phyloP scores from a whole-genome alignment of 2,329 filamentous ascomycete species.

The Sporothrix variecibatus region DNA sequence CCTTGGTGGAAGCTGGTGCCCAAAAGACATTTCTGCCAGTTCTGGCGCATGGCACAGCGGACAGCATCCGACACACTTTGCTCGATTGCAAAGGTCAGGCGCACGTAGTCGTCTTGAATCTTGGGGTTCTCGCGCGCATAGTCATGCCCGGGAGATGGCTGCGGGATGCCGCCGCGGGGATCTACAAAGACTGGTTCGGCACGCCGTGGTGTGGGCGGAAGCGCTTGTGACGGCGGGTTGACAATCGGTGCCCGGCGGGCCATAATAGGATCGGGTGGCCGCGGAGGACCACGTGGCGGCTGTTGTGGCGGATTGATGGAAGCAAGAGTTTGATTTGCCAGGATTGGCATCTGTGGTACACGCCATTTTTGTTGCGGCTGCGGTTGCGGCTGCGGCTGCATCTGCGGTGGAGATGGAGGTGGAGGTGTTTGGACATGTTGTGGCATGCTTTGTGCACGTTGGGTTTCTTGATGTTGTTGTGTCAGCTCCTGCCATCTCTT shows the following conservation, averaged over 20 bases:
- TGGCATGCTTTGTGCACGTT: neutral
- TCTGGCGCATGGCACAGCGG: constrained; percentile 51
- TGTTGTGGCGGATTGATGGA: neutral
- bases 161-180: constrained; percentile 31
- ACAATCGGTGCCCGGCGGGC: constrained; percentile 34
- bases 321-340: neutral
- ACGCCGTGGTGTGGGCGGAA: neutral
- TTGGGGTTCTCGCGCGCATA: constrained; percentile 38
- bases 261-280: constrained; percentile 22
- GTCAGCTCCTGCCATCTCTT: neutral
- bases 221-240: constrained; percentile 34
- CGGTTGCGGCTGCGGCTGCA: neutral
- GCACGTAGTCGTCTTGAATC: constrained; percentile 44
- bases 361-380: neutral
- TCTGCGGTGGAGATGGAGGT: neutral
- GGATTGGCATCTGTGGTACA: neutral
- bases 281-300: neutral
- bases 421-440: neutral
- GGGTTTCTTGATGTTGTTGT: neutral
- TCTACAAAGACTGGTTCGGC: neutral
- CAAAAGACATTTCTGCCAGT: constrained; percentile 52
- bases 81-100: constrained; percentile 44
- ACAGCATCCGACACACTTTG: constrained; percentile 49
- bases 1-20: constrained; percentile 56
- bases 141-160: constrained; percentile 42